Evolutionary conservation across 2,329 filamentous ascomycete genomes (phyloP).

Genomic region (Alternaria panax): DNA sequence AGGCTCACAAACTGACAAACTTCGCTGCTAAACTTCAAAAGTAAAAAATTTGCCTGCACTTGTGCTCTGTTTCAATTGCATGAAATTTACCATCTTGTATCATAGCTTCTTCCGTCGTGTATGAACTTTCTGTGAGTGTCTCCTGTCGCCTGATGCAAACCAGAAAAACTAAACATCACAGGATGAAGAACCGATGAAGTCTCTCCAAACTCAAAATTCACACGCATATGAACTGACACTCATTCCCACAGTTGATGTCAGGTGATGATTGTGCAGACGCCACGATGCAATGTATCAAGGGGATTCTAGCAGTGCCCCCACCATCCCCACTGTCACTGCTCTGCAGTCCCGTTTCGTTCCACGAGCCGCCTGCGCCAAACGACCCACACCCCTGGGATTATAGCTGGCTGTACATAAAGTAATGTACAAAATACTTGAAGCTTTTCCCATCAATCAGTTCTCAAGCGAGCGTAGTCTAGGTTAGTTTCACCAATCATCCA

Average conservation of each 20-base stretch:
- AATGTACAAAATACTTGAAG: fast-evolving
- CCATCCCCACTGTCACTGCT: neutral
- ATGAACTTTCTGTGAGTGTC: neutral
- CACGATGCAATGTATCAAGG: neutral
- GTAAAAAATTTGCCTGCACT: no score
- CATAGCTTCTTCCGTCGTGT: neutral
- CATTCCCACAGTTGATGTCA: no score
- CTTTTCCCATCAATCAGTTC: neutral
- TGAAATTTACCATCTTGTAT: no score
- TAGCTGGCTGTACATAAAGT: neutral
- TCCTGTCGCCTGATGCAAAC: neutral
- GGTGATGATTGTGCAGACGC: neutral
- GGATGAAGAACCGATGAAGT: no score
- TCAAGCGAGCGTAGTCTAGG: slow-evolving; percentile 29
- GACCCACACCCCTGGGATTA: neutral
- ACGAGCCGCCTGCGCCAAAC: no score
- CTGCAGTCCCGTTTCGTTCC: neutral
- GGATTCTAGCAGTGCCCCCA: neutral
- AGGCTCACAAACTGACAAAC: neutral
- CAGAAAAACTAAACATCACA: neutral
- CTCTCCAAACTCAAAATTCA: no score
- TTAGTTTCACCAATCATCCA: no score
- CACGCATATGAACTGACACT: no score
- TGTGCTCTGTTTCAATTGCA: no score
- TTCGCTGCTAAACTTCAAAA: neutral